Conservation (phyloP, 192 early-diverging fungal genomes). For the Linnemannia schmuckeri region DNA sequence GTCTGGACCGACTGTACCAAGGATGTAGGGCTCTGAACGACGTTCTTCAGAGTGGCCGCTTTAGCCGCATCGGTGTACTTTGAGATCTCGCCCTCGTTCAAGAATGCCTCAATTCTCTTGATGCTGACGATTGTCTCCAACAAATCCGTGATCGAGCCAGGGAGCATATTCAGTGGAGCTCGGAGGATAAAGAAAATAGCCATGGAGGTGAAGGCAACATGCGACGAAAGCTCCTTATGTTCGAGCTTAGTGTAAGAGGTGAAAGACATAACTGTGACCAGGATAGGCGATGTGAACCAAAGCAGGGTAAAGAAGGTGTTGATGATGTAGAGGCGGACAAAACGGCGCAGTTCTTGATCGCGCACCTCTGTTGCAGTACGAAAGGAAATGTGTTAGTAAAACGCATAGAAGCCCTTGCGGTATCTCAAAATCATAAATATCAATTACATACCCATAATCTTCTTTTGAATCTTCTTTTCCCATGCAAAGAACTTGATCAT, state of each 20-base stretch:
- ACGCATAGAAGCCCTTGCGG: neutral
- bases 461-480: slow-evolving; percentile 78
- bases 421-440: neutral
- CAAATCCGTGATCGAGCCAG: slow-evolving; percentile 50
- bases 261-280: slow-evolving; percentile 73
- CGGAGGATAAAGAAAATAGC: slow-evolving; percentile 71
- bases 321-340: slow-evolving; percentile 53
- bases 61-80: slow-evolving; percentile 42
- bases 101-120: slow-evolving; percentile 76
- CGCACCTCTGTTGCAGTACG: slow-evolving; percentile 38
- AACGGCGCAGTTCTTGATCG: slow-evolving; percentile 52
- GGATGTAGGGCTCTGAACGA: slow-evolving; percentile 8
- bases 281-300: slow-evolving; percentile 63
- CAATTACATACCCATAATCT: slow-evolving; percentile 69
- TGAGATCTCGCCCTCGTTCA: slow-evolving; percentile 82
- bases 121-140: slow-evolving; percentile 60
- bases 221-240: slow-evolving; percentile 69
- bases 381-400: slow-evolving; percentile 1
- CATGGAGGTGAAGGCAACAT: slow-evolving; percentile 78
- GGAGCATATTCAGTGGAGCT: slow-evolving; percentile 59
- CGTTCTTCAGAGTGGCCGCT: neutral
- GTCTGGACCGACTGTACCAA: neutral
- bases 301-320: slow-evolving; percentile 50
- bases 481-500: slow-evolving; percentile 92
- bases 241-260: slow-evolving; percentile 69